phyloP scores from a whole-genome alignment of 768 basidiomycete species.

The Flagelloscypha sp. region DNA sequence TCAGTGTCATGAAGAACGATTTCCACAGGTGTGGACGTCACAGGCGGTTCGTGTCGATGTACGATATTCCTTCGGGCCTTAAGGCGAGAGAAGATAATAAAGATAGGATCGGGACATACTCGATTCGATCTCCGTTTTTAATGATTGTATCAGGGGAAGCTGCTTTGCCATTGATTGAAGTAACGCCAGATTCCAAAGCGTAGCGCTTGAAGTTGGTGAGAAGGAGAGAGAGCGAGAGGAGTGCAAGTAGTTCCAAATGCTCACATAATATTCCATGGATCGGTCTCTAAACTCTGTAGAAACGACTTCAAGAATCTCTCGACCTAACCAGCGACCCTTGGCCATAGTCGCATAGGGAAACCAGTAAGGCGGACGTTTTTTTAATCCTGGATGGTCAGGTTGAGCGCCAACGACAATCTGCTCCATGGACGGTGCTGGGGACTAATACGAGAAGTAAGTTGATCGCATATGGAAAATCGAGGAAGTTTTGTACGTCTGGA shows the following conservation, averaged over 20 bases:
- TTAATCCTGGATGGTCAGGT: conserved; percentile 45
- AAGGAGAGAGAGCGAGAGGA: conserved; percentile 3
- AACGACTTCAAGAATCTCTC: conserved; percentile 85
- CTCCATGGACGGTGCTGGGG: conserved; percentile 8
- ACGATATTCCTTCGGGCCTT: conserved; percentile 65
- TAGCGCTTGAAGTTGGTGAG: conserved; percentile 31
- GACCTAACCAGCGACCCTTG: conserved; percentile 81
- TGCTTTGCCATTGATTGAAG: conserved; percentile 86
- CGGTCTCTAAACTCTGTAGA: conserved; percentile 92
- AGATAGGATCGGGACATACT: conserved; percentile 41
- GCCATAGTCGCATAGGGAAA: conserved; percentile 90
- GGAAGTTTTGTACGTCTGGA: too few species aligned
- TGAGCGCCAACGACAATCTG: conserved; percentile 3
- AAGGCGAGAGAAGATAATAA: conserved; percentile 1
- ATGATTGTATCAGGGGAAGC: conserved; percentile 75
- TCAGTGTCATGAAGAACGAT: conserved; percentile 72
- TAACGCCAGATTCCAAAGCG: conserved; percentile 85
- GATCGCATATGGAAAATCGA: conserved; percentile 1
- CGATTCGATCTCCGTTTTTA: conserved; percentile 80
- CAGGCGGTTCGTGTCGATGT: conserved; percentile 95
- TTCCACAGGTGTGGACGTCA: conserved; percentile 75
- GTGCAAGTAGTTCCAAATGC: conserved; percentile 22
- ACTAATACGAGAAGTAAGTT: too few species aligned
- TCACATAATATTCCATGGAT: conserved; percentile 91
- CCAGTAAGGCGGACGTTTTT: conserved; percentile 86